phyloP scores from a whole-genome alignment of 2,329 filamentous ascomycete genomes.

The Botrytis deweyae region DNA sequence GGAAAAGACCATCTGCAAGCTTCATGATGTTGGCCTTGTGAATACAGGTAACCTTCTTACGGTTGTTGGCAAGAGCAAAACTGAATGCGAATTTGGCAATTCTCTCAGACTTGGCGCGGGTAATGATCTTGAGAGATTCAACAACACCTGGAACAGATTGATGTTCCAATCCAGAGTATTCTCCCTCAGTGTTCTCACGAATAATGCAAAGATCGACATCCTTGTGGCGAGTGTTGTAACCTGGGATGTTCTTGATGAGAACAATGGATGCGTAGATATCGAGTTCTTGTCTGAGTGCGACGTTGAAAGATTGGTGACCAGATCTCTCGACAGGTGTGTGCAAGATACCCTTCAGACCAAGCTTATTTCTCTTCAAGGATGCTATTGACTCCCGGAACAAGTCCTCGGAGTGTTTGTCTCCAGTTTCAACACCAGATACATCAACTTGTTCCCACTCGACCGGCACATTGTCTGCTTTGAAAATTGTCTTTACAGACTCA shows the following conservation, averaged over 20 bases:
- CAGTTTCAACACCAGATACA: constrained; percentile 84
- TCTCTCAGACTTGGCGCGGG: constrained; percentile 96
- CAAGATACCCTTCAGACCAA: constrained; percentile 97
- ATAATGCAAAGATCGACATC: constrained; percentile 98
- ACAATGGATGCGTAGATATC: constrained; percentile 99
- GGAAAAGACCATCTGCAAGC: constrained; percentile 97
- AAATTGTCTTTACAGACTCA: constrained; percentile 97
- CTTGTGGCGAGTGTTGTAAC: constrained; percentile 96
- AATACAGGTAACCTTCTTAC: constrained; percentile 99
- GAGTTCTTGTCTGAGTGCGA: constrained; percentile 96
- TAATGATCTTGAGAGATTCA: constrained; percentile 99
- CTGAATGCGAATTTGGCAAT: constrained; percentile 99
- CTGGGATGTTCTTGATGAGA: constrained; percentile 99
- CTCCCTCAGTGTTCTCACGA: constrained; percentile 99
- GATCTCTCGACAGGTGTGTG: constrained; percentile 96
- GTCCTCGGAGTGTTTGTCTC: constrained; percentile 83
- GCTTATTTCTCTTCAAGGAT: constrained; percentile 96
- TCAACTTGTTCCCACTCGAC: constrained; percentile 99
- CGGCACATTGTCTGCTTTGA: constrained; percentile 99
- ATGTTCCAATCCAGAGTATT: constrained; percentile 99
- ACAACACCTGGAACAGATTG: constrained; percentile 95
- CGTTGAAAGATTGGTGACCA: constrained; percentile 99
- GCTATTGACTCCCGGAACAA: constrained; percentile 94
- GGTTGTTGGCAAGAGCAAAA: constrained; percentile 97
- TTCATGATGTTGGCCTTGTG: constrained; percentile 99